Conservation (phyloP, 2,329 filamentous ascomycete genomes). For the Truncatella angustata region DNA sequence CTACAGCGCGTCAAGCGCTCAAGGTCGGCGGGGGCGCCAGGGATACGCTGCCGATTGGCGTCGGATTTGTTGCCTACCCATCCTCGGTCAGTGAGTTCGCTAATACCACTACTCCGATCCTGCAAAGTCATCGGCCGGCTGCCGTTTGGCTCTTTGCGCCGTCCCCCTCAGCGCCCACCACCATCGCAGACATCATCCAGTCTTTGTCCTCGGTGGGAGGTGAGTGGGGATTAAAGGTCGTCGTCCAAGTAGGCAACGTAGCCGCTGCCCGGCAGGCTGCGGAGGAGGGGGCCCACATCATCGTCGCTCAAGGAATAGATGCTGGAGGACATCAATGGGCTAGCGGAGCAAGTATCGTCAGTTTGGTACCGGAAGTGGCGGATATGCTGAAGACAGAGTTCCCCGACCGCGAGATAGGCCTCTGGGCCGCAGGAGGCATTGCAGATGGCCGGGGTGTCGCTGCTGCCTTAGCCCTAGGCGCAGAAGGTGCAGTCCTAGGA, state of each 20-base stretch:
- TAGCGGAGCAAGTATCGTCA: conserved; percentile 41
- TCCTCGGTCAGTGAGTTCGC: conserved; percentile 37
- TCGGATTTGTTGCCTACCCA: conserved; percentile 62
- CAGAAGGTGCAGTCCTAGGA: conserved; percentile 57
- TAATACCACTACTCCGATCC: conserved; percentile 45
- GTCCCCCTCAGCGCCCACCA: conserved; percentile 27
- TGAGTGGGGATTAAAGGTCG: conserved; percentile 37
- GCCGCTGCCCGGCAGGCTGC: conserved; percentile 40
- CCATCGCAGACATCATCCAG: conserved; percentile 16
- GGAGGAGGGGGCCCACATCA: conserved; percentile 38
- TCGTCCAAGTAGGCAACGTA: conserved; percentile 51
- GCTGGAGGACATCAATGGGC: conserved; percentile 52
- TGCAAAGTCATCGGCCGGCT: conserved; percentile 51
- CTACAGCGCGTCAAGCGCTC: conserved; percentile 22
- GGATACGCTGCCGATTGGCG: conserved; percentile 46
- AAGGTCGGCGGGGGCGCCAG: conserved; percentile 18
- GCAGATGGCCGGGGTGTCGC: conserved; percentile 49
- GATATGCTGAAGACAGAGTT: conserved; percentile 35
- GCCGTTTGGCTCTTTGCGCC: conserved; percentile 70
- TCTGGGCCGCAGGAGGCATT: conserved; percentile 51
- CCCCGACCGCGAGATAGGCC: conserved; percentile 20
- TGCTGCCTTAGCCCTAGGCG: conserved; percentile 49
- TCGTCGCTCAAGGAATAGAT: conserved; percentile 52
- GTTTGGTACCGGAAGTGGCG: conserved; percentile 46
- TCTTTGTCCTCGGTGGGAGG: not conserved